Evolutionary conservation across 2,329 filamentous ascomycete genomes (phyloP).

Genomic region (Didymella exigua): DNA sequence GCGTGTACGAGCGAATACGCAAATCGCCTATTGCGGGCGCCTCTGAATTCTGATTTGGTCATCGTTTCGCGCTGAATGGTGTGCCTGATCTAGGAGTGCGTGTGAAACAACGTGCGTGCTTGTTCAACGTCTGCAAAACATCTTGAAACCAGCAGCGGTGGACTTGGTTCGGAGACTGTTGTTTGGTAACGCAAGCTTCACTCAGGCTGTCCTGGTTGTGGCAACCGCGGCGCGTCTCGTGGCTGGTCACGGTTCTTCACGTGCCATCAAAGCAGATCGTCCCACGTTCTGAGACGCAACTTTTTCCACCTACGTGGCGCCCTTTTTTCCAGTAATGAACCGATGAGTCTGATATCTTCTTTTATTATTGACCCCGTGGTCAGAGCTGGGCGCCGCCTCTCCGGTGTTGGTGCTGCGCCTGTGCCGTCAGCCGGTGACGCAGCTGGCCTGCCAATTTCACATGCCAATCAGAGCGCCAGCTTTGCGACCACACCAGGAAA

Average conservation of each 20-base stretch:
- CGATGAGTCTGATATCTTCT: slow-evolving; percentile 50
- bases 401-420: slow-evolving; percentile 26
- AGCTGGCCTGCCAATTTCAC: slow-evolving; percentile 27
- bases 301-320: neutral
- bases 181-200: slow-evolving; percentile 1
- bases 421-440: slow-evolving; percentile 24
- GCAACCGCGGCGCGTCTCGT: slow-evolving; percentile 8
- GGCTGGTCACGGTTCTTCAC: slow-evolving; percentile 7
- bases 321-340: slow-evolving; percentile 23
- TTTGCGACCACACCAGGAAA: slow-evolving; percentile 10
- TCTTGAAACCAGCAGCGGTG: slow-evolving; percentile 1
- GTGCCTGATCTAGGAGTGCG: slow-evolving; percentile 10
- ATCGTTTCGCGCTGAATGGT: neutral
- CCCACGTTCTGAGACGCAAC: neutral
- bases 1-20: neutral
- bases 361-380: slow-evolving; percentile 50
- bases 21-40: neutral
- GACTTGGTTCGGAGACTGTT: neutral
- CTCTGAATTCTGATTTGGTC: slow-evolving; percentile 2
- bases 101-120: slow-evolving; percentile 3
- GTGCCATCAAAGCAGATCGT: slow-evolving; percentile 5
- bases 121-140: neutral
- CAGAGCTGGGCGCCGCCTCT: slow-evolving; percentile 49
- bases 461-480: slow-evolving; percentile 33
- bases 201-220: neutral